Base-by-base conservation (phyloP, 2,329 filamentous ascomycete species). In the Ceratocystis colombiana region DNA sequence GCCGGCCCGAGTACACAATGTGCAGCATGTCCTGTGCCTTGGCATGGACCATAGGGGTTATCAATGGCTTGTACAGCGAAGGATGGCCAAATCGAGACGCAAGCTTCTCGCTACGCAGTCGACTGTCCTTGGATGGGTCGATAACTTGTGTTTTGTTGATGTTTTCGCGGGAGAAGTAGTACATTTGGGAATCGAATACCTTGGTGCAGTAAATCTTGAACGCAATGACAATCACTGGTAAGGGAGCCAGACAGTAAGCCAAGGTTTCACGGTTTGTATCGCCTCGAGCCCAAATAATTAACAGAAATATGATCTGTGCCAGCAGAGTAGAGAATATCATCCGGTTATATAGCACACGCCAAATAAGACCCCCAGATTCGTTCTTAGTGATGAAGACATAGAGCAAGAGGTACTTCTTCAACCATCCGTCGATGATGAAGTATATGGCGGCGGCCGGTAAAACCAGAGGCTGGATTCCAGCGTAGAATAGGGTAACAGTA, bases 301-400 rank as follows among this genome's bases (percentile, higher is more conserved):
- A 78, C 64, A 89, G 89, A 30, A 91, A 84, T 66, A 96, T 82
- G 8, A 90, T 74, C 71, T 96, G 91, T 45, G 89, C 83, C 7
- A 99, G 78, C 33, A 96, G 83, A 0, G 85, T 81, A 33, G 85
- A 89, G 71, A 96, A 93, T 28, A 97, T 78, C 74, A 96, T 81
- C n/a, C 94, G 88, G 75, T 99, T 99, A 80, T 90, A 95, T 5
- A 97, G 75, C 0, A 92, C 84, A 20, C 90, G 86, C 94, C 94
- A 99, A 73, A 90, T 96, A 74, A 88, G 84, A 63, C 94, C 94
- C 7, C 92, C 94, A 0, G 92, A 96, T 73, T 99, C 94, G 33
- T 88, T 96, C 79, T 97, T 99, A 61, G 94, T 99, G 70, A 96
- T 84, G 73, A 96, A 97, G 70, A 96, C 88, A 76, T 99, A 96